phyloP scores from a whole-genome alignment of 495 filamentous ascomycete species.

The Apiosordaria backusii region DNA sequence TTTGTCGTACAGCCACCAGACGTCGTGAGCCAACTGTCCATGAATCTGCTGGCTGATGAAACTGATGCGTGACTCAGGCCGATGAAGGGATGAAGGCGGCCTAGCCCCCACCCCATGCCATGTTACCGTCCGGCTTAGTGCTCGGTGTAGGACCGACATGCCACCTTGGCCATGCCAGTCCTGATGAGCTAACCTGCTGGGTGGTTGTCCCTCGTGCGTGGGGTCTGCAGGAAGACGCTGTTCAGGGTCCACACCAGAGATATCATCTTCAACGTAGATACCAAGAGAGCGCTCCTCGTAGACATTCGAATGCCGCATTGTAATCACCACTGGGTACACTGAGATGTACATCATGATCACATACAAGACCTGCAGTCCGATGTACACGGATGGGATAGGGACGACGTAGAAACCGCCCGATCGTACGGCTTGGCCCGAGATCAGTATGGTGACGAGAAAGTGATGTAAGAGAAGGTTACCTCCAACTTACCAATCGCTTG shows the following conservation, averaged over 20 bases:
- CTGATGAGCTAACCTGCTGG: not conserved
- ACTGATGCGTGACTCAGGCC: conserved; percentile 34
- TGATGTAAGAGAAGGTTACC: not conserved
- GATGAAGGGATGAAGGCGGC: conserved; percentile 16
- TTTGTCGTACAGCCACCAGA: conserved; percentile 90
- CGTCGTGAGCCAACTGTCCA: conserved; percentile 77
- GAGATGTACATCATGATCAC: conserved; percentile 95
- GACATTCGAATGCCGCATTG: conserved; percentile 61
- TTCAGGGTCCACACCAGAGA: conserved; percentile 17
- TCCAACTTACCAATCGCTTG: conserved; percentile 58
- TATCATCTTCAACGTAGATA: conserved; percentile 56
- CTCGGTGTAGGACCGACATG: conserved; percentile 26
- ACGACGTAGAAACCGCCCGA: conserved; percentile 84
- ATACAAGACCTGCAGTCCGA: conserved; percentile 74
- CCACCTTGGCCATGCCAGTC: conserved; percentile 19
- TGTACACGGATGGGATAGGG: conserved; percentile 62
- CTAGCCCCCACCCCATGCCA: conserved; percentile 40
- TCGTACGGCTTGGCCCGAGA: conserved; percentile 56
- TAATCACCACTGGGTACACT: conserved; percentile 72
- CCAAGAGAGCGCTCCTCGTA: conserved; percentile 67
- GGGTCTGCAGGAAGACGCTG: too few relatives aligned
- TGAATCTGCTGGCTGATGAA: conserved; percentile 67
- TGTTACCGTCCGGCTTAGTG: conserved; percentile 32
- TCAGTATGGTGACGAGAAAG: conserved; percentile 4
- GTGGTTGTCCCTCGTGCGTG: not conserved